A percentile compares a stretch with the other conserved stretches of the same genome.
phyloP scores from a whole-genome alignment of 495 filamentous ascomycete genomes.

The Penicillium canescens region DNA sequence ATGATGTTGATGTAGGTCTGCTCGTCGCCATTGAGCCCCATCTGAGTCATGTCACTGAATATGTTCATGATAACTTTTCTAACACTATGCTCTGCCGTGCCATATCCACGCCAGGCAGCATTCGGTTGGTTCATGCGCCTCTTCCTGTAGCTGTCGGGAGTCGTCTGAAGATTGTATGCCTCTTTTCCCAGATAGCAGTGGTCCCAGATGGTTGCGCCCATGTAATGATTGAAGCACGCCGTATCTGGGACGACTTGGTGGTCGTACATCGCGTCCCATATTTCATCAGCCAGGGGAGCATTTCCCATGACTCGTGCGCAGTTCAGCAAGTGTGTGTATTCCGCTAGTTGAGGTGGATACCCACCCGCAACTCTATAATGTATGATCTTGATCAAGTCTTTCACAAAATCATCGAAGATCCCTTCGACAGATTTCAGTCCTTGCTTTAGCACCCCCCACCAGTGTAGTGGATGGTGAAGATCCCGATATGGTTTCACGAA shows the following conservation, averaged over 20 bases:
- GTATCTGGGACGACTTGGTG: constrained; percentile 44
- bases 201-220: constrained; percentile 50
- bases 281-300: constrained; percentile 37
- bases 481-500: constrained; percentile 50
- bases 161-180: constrained; percentile 42
- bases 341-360: constrained; percentile 35
- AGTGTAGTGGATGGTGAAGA: constrained; percentile 48
- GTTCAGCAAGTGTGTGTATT: constrained; percentile 58
- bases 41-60: constrained; percentile 52
- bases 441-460: constrained; percentile 31
- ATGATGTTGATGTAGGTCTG: constrained; percentile 58
- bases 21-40: constrained; percentile 49
- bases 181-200: constrained; percentile 31
- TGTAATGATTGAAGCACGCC: constrained; percentile 59
- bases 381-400: constrained; percentile 37
- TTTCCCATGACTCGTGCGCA: constrained; percentile 53
- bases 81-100: constrained; percentile 34
- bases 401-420: constrained; percentile 41
- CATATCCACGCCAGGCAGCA: constrained; percentile 33
- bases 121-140: constrained; percentile 21
- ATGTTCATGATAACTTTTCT: constrained; percentile 33
- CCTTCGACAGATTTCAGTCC: constrained; percentile 25
- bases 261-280: constrained; percentile 53
- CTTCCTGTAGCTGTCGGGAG: constrained; percentile 32
- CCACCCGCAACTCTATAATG: constrained; percentile 31